Conservation (phyloP, 768 basidiomycete genomes). For the Daedaleopsis nitida region DNA sequence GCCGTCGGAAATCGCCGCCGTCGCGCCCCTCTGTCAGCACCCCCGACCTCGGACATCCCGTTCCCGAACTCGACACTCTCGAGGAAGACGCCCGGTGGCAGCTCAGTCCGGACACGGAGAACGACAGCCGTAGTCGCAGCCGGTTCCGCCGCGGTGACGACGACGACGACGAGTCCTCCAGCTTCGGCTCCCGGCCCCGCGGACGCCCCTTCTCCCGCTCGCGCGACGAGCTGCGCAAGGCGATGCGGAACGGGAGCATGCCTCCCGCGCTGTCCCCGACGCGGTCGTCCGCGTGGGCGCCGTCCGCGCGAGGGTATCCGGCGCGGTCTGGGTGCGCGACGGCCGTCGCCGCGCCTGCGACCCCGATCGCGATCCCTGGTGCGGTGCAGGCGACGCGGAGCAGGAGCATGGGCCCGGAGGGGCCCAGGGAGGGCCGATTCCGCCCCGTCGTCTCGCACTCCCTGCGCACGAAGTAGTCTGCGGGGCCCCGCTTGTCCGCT, state of each 20-base stretch:
- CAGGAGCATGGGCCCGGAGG: conserved; percentile 14
- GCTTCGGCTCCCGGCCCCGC: conserved; percentile 7
- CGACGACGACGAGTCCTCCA: background rate
- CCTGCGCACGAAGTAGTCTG: background rate
- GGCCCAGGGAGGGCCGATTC: background rate
- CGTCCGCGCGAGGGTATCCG: background rate
- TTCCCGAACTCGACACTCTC: conserved; percentile 13
- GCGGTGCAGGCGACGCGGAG: conserved; percentile 7
- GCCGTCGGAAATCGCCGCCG: conserved; percentile 22
- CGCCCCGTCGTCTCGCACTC: background rate
- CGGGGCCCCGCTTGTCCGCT: background rate
- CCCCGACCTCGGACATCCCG: conserved; percentile 9
- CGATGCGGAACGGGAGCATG: conserved; percentile 26
- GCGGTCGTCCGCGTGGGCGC: conserved; percentile 18
- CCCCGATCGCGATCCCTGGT: conserved; percentile 18
- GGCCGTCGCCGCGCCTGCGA: conserved; percentile 9
- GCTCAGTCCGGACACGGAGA: conserved; percentile 8
- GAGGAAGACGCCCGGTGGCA: conserved; percentile 16
- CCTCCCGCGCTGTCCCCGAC: conserved; percentile 22
- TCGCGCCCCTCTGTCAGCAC: conserved; percentile 2
- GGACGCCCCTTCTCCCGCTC: conserved; percentile 10
- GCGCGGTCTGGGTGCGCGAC: conserved; percentile 2
- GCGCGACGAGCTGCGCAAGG: conserved; percentile 9
- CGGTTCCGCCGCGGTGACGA: background rate
- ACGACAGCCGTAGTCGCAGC: conserved; percentile 4